phyloP scores from a whole-genome alignment of 2,329 filamentous ascomycete genomes.

The Thelonectria rubi region DNA sequence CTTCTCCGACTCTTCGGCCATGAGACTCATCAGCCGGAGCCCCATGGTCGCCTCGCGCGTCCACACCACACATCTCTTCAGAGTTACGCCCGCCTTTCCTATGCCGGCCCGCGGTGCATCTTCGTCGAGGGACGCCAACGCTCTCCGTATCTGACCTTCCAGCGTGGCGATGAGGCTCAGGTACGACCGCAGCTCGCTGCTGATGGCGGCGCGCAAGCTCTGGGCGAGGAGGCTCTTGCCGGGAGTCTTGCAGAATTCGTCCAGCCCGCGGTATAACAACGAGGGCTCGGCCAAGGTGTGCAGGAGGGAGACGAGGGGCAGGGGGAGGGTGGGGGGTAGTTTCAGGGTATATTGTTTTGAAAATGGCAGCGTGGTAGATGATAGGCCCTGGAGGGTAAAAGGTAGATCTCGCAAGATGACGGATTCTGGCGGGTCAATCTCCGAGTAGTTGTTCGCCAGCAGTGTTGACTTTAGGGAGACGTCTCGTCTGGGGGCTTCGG shows the following conservation, averaged over 20 bases:
- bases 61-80: constrained; percentile 97
- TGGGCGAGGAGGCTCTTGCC: constrained; percentile 89
- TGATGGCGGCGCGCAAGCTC: constrained; percentile 88
- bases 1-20: constrained; percentile 88
- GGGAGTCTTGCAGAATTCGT: constrained; percentile 81
- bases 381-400: constrained; percentile 91
- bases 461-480: constrained; percentile 66
- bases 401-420: constrained; percentile 81
- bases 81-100: constrained; percentile 87
- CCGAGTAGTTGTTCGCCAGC: constrained; percentile 64
- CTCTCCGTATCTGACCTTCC: constrained; percentile 89
- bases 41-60: constrained; percentile 97
- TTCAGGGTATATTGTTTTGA: constrained; percentile 73
- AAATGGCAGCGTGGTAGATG: constrained; percentile 85
- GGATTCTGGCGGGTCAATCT: constrained; percentile 70
- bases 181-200: constrained; percentile 86
- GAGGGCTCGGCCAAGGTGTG: constrained; percentile 93
- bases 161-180: constrained; percentile 89
- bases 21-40: constrained; percentile 88
- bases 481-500: constrained; percentile 53
- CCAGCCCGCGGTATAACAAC: constrained; percentile 84
- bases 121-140: constrained; percentile 78
- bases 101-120: constrained; percentile 73
- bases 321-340: constrained; percentile 80
- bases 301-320: constrained; percentile 85